Percentiles rank a stretch among this genome's conserved stretches.
Evolutionary conservation across 495 filamentous ascomycete genomes (phyloP).

Genomic region (Friedmanniomyces simplex): DNA sequence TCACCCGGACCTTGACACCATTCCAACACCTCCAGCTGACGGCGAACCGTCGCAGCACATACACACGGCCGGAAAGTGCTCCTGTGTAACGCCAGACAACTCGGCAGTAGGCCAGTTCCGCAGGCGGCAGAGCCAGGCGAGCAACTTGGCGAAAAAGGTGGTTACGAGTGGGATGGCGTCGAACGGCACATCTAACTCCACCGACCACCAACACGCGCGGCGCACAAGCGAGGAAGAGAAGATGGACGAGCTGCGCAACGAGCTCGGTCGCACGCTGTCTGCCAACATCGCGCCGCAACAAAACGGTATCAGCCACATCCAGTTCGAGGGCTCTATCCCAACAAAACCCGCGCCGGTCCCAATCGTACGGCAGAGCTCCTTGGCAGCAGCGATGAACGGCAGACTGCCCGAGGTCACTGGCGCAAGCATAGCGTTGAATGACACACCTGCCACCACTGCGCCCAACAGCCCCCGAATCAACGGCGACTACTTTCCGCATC

Average conservation of each 20-base stretch:
- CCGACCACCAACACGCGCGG: background rate
- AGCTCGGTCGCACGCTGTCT: slow-evolving; percentile 14
- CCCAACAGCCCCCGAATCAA: slow-evolving; percentile 64
- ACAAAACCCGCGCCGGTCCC: background rate
- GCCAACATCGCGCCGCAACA: background rate
- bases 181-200: background rate
- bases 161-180: background rate
- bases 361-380: background rate
- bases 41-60: slow-evolving; percentile 1
- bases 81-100: slow-evolving; percentile 9
- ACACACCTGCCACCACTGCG: slow-evolving; percentile 60
- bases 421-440: slow-evolving; percentile 30
- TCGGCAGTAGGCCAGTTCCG: slow-evolving; percentile 5
- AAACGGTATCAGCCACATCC: background rate
- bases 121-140: slow-evolving; percentile 11
- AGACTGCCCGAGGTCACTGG: slow-evolving; percentile 4
- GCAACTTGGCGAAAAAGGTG: slow-evolving; percentile 1
- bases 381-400: slow-evolving; percentile 11
- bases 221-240: slow-evolving; percentile 6
- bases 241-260: slow-evolving; percentile 12
- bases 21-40: background rate
- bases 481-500: slow-evolving; percentile 28
- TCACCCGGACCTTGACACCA: background rate
- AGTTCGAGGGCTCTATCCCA: background rate
- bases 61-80: slow-evolving; percentile 10